Evolutionary conservation across 2,329 filamentous ascomycete genomes (phyloP).

Genomic region (Fusarium xylarioides): DNA sequence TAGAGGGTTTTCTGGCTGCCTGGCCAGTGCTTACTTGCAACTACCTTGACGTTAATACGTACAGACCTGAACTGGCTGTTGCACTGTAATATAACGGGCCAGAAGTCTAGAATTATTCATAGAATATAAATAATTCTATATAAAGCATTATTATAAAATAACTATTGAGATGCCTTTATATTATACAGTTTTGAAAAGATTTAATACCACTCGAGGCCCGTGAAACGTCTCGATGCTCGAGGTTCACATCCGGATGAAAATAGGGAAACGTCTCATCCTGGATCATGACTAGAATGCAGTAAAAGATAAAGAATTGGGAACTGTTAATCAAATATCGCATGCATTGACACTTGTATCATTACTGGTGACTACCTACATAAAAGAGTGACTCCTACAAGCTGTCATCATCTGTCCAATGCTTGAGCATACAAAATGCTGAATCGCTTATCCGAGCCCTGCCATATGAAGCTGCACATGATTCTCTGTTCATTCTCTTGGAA

Average conservation of each 20-base stretch:
- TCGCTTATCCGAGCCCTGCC: neutral
- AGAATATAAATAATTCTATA: neutral
- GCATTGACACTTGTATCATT: neutral
- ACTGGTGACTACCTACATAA: neutral
- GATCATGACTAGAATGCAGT: too few species aligned
- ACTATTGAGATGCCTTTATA: neutral
- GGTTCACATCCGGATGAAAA: neutral
- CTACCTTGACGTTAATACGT: neutral
- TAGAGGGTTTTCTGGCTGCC: neutral
- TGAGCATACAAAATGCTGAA: neutral
- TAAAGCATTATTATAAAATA: neutral
- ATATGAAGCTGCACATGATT: neutral
- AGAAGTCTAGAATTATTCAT: neutral
- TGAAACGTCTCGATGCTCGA: neutral
- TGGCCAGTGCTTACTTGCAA: neutral
- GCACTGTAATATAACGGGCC: neutral
- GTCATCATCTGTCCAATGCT: neutral
- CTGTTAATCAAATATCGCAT: neutral
- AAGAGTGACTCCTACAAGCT: neutral
- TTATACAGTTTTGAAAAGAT: neutral
- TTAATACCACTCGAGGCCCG: neutral
- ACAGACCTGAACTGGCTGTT: neutral
- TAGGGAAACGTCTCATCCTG: neutral
- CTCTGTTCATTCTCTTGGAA: neutral
- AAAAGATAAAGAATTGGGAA: neutral